These are phyloP conservation scores for Salix brachista DNA, from an alignment of 345 rosid species.

Conservation along the genomic window DNA sequence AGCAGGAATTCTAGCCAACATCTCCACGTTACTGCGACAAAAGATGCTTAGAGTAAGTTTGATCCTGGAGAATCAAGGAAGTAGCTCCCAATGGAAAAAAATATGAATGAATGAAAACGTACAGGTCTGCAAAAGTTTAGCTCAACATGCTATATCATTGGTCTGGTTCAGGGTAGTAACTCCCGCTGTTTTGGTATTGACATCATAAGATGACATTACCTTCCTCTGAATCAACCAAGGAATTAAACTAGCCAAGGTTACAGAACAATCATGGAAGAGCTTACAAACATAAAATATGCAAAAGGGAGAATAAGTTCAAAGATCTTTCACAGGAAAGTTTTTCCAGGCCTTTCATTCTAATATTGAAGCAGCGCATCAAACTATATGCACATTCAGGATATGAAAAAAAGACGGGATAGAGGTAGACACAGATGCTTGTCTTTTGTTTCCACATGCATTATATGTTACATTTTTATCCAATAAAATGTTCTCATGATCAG, in stretches of 20 bases:
- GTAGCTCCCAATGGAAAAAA: neutral
- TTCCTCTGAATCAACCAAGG: conserved; percentile 43
- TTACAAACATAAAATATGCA: neutral
- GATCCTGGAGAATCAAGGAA: neutral
- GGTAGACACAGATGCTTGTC: too few species aligned
- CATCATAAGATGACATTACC: conserved; percentile 44
- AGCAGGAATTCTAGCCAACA: conserved; percentile 9
- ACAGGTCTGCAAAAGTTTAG: conserved; percentile 17
- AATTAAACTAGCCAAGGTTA: conserved; percentile 25
- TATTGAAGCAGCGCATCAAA: too few species aligned
- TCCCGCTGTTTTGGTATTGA: conserved; percentile 34
- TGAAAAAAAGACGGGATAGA: too few species aligned
- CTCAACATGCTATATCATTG: conserved; percentile 38
- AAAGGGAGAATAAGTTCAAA: neutral
- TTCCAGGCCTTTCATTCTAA: too few species aligned
- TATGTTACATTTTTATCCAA: neutral
- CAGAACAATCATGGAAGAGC: conserved; percentile 7
- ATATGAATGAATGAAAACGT: neutral
- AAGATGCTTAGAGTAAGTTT: neutral
- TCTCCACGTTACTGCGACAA: neutral
- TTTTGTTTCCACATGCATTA: too few species aligned
- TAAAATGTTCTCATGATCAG: too few species aligned
- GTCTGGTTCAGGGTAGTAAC: conserved; percentile 35
- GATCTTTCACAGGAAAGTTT: neutral
- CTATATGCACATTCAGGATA: too few species aligned